These are phyloP conservation scores for Colletotrichum spinosum DNA, from an alignment of 2,329 filamentous ascomycete species.

Conservation along the genomic window DNA sequence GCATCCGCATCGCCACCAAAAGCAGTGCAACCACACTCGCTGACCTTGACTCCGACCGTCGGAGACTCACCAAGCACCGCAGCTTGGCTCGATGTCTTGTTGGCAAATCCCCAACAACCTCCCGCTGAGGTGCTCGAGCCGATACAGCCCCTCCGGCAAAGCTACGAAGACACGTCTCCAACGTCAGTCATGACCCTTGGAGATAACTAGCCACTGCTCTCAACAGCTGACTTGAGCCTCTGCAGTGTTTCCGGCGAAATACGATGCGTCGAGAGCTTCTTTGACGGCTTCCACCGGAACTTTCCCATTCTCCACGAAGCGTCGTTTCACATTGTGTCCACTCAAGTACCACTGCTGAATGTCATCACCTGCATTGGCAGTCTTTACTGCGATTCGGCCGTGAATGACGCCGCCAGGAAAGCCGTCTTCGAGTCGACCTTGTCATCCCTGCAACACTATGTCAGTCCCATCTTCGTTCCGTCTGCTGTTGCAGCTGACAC, in stretches of 20 bases:
- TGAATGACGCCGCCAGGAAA: slow-evolving; percentile 10
- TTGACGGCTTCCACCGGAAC: slow-evolving; percentile 23
- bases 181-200: background rate
- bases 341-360: slow-evolving; percentile 22
- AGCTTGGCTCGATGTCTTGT: slow-evolving; percentile 24
- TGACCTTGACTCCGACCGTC: background rate
- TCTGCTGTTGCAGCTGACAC: background rate
- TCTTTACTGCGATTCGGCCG: slow-evolving; percentile 23
- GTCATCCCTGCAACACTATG: slow-evolving; percentile 22
- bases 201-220: background rate
- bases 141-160: slow-evolving; percentile 8
- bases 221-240: background rate
- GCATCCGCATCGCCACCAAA: slow-evolving; percentile 5
- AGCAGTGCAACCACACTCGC: slow-evolving; percentile 10
- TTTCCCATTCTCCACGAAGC: slow-evolving; percentile 21
- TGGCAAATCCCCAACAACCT: slow-evolving; percentile 17
- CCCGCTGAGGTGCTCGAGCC: slow-evolving; percentile 10
- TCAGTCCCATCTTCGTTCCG: background rate
- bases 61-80: slow-evolving; percentile 17
- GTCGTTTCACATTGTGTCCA: slow-evolving; percentile 24
- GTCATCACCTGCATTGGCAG: slow-evolving; percentile 25
- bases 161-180: slow-evolving; percentile 4
- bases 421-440: slow-evolving; percentile 22
- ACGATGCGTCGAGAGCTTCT: slow-evolving; percentile 24
- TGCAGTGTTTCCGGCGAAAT: slow-evolving; percentile 18